Evolutionary conservation across 2,329 filamentous ascomycete species (phyloP), one percentile per base, ranked within the genome.

Genomic region (Penicillium sp.): DNA sequence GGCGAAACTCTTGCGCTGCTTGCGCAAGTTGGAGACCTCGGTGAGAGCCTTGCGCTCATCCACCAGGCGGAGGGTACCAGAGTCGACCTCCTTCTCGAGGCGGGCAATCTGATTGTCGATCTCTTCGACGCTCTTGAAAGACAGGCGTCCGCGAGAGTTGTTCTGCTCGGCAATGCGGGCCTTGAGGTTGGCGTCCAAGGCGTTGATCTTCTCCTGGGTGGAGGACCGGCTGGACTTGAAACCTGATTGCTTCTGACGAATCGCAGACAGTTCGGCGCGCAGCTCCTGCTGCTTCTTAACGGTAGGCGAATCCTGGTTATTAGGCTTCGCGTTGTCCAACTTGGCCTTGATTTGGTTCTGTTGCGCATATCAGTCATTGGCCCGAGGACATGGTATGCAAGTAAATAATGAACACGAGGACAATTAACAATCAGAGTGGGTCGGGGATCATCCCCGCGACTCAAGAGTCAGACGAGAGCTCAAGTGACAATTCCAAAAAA

Each of bases 11-110:
- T 97, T 97, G 79, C 90, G 90, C 70, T 89, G 84, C 81, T 95
- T 96, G 76, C 89, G 88, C 64, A 97, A 80, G 73, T 79, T 88
- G 47, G 89, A 89, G 67, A 96, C 88, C 68, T 97, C 91, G 49
- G 84, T 79, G 20, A 97, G 82, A 9, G 90, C 87, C 84, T 97
- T 97, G 82, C 91, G 95, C 85, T 97, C 94, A 68, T 99, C 94
- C 11, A 97, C 94, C 50, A 99, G 81, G 79, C 92, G 96, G 89
- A 99, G 92, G 73, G 84, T 89, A 62, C 93, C 93, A 35, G 86
- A 84, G 74, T 96, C 90, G 66, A 97, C 92, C 73, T 93, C 85
- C 76, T 88, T 88, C 64, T 96, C 90, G 52, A 97, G 85, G 50
- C 82, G 81, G 58, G 85, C 83, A 67, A 97, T 94, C 76, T 94